phyloP scores from a whole-genome alignment of 805 yeast species.

The Saturnispora ahearnii region DNA sequence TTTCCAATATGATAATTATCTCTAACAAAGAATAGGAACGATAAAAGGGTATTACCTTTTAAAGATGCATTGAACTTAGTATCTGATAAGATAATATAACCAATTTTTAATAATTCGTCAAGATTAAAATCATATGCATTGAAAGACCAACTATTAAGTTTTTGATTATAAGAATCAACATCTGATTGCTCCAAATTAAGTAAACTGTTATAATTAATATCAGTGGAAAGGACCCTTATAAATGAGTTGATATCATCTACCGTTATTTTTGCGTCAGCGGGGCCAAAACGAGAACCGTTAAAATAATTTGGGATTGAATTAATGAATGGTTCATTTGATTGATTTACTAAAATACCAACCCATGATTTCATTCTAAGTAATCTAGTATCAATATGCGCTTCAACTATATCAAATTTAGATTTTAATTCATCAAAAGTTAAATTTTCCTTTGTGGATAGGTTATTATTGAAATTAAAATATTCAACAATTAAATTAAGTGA shows the following conservation, averaged over 20 bases:
- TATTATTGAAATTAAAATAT: not conserved
- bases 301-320: conserved; percentile 30
- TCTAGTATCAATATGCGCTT: conserved; percentile 18
- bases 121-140: conserved; percentile 56
- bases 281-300: not conserved
- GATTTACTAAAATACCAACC: conserved; percentile 25
- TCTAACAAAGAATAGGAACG: conserved; percentile 56
- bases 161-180: conserved; percentile 22
- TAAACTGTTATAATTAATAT: conserved; percentile 24
- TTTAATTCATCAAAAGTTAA: not conserved
- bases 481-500: conserved; percentile 22
- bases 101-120: conserved; percentile 60
- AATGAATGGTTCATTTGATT: conserved; percentile 18
- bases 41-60: conserved; percentile 3
- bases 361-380: conserved; percentile 32
- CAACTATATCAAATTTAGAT: conserved; percentile 6
- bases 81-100: conserved; percentile 40
- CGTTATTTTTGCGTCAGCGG: not conserved
- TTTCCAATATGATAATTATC: conserved; percentile 77
- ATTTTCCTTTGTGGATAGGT: conserved; percentile 5
- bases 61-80: not conserved
- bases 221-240: conserved; percentile 18
- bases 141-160: conserved; percentile 55
- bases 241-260: conserved; percentile 9
- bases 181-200: conserved; percentile 16